Evolutionary conservation across 2,329 filamentous ascomycete genomes (phyloP).

Genomic region (Penicillium psychrosexuale): DNA sequence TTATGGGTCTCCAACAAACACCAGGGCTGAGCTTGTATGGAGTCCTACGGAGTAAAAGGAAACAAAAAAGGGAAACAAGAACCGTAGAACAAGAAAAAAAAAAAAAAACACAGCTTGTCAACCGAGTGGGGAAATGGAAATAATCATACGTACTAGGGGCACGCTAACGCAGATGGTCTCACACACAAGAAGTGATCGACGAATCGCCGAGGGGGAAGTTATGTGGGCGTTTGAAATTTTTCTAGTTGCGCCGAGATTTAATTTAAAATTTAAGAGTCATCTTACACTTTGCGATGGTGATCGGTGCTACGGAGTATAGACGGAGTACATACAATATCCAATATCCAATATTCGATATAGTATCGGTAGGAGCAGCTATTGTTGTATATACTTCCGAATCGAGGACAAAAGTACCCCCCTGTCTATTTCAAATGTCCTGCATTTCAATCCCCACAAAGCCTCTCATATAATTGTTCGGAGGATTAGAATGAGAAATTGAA

Average conservation of each 20-base stretch:
- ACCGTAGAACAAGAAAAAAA: not conserved
- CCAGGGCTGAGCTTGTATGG: conserved; percentile 13
- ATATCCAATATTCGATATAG: not conserved
- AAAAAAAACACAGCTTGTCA: not conserved
- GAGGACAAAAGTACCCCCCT: not conserved
- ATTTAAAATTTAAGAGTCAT: not conserved
- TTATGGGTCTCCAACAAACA: conserved; percentile 1
- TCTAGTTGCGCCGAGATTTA: not conserved
- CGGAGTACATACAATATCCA: not conserved
- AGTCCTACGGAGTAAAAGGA: not conserved
- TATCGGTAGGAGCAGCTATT: not conserved
- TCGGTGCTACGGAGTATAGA: not conserved
- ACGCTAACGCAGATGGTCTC: conserved; percentile 26
- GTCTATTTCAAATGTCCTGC: conserved; percentile 1
- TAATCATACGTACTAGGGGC: conserved; percentile 24
- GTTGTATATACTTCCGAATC: not conserved
- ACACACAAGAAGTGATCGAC: conserved; percentile 23
- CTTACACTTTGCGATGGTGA: not conserved
- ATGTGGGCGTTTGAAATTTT: conserved; percentile 17
- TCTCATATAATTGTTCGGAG: not conserved
- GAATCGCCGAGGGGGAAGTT: conserved; percentile 13
- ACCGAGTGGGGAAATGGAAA: conserved; percentile 17
- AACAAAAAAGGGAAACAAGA: not conserved
- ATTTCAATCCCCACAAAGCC: not conserved
- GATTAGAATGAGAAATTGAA: not conserved